Base-by-base conservation (phyloP, 306 rosid species). In the Vigna unguiculata region DNA sequence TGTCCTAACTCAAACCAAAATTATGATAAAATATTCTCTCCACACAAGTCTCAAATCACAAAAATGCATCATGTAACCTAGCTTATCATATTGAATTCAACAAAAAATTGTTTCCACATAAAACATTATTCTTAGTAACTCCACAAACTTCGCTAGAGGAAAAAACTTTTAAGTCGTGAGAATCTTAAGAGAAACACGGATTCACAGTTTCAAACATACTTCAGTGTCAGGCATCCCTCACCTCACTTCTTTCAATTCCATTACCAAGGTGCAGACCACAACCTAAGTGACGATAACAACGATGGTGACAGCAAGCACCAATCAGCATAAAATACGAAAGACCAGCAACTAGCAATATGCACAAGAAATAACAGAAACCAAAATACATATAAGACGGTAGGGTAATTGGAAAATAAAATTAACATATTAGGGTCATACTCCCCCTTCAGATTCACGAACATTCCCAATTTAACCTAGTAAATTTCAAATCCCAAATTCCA, bases 401-500 rank as follows among this genome's bases (percentile, higher is more conserved):
- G 61, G 2, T 54, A 65, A 41, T 63, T 72, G 30, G 19, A 77
- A 51, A 64, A 52, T 28, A 53, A 19, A 48, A 34, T n/a, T 4
- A 38, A 13, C 20, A 38, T 24, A 34, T 49, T 15, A 76, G 24
- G 2, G 28, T 7, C 4, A 67, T 8, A 43, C 54, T 8, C 53
- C 21, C 22, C 17, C 17, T 55, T 52, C 51, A 70, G 24, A 52
- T 20, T 34, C 51, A 52, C 38, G 21, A 13, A 12, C n/a, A 34
- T 11, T 20, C 19, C 13, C 13, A 17, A 67, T 12, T 57, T 14
- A 57, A 69, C 34, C 60, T 68, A 59, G n/a, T 17, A 54, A 67
- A 52, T 49, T 52, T 57, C n/a, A 67, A 83, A 72, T 67, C 74
- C 48, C 1, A 40, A 63, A 76, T 65, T 55, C 67, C 21, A 20